Conservation (phyloP, 2,329 filamentous ascomycete species). For the Phaeosphaeriaceae sp. region DNA sequence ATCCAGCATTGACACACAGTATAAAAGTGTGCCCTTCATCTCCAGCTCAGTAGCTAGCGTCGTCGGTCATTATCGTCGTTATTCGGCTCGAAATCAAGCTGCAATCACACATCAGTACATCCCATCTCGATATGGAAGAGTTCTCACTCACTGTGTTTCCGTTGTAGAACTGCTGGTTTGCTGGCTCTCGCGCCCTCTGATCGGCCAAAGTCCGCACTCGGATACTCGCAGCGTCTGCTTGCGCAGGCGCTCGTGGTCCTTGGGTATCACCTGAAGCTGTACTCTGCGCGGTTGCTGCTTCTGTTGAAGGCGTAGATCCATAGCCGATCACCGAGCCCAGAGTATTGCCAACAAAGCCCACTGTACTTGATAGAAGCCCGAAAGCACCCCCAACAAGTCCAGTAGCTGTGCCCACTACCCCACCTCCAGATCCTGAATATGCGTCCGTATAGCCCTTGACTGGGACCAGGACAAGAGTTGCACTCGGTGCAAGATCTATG, state of each 20-base stretch:
- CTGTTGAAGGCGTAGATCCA: slow-evolving; percentile 13
- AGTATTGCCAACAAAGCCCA: slow-evolving; percentile 42
- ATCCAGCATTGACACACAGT: too few species aligned
- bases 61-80: slow-evolving; percentile 12
- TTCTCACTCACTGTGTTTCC: slow-evolving; percentile 76
- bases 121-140: slow-evolving; percentile 1
- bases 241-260: slow-evolving; percentile 14
- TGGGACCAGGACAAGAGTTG: slow-evolving; percentile 82
- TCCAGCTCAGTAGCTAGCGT: background rate
- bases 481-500: slow-evolving; percentile 77
- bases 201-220: slow-evolving; percentile 55
- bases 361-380: slow-evolving; percentile 42
- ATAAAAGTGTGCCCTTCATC: too few species aligned
- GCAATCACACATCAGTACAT: background rate
- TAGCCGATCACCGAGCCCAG: slow-evolving; percentile 40
- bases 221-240: slow-evolving; percentile 33
- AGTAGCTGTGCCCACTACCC: slow-evolving; percentile 39
- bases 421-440: slow-evolving; percentile 54
- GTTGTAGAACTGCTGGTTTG: slow-evolving; percentile 81
- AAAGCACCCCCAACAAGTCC: slow-evolving; percentile 44
- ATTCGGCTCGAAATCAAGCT: slow-evolving; percentile 14
- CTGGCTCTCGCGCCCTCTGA: slow-evolving; percentile 58
- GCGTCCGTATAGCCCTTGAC: slow-evolving; percentile 67
- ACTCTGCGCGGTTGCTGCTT: slow-evolving; percentile 15
- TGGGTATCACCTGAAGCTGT: slow-evolving; percentile 15